Conservation (phyloP, 306 rosid genomes). For the Dalbergia cultrata region DNA sequence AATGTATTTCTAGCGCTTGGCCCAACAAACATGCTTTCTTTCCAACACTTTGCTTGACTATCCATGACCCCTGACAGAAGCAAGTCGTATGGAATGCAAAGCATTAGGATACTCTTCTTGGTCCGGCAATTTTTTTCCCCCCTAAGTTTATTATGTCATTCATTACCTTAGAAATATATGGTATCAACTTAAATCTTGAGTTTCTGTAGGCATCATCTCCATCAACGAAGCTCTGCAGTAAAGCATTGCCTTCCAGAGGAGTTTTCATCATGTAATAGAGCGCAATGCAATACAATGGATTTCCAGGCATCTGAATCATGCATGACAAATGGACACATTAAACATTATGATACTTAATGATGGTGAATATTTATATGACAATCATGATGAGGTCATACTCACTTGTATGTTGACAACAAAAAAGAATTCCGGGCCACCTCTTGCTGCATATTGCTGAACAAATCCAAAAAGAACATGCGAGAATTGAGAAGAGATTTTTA, state of each 20-base stretch:
- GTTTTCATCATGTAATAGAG: slow-evolving; percentile 72
- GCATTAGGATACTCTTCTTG: not conserved
- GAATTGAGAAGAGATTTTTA: not conserved
- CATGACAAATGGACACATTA: not conserved
- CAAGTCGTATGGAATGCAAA: slow-evolving; percentile 30
- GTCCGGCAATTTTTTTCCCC: too few species aligned
- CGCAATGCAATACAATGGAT: slow-evolving; percentile 57
- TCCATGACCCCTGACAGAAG: slow-evolving; percentile 74
- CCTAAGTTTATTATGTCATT: not conserved
- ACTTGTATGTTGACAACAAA: slow-evolving; percentile 71
- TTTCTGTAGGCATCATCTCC: slow-evolving; percentile 78
- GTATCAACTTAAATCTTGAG: slow-evolving; percentile 78
- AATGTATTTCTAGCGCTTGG: slow-evolving; percentile 62
- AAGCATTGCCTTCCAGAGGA: slow-evolving; percentile 66
- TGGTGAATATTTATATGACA: not conserved
- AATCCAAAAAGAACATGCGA: slow-evolving; percentile 15
- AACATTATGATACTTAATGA: slow-evolving; percentile 14
- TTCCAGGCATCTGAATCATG: slow-evolving; percentile 63
- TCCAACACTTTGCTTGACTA: slow-evolving; percentile 80
- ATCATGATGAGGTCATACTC: slow-evolving; percentile 39
- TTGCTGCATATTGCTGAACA: slow-evolving; percentile 64
- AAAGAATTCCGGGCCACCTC: slow-evolving; percentile 72
- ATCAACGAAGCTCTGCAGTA: slow-evolving; percentile 61
- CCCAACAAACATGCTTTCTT: slow-evolving; percentile 75
- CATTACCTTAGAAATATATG: slow-evolving; percentile 65